Conservation (phyloP, 345 rosid species). For the Bretschneidera sinensis region DNA sequence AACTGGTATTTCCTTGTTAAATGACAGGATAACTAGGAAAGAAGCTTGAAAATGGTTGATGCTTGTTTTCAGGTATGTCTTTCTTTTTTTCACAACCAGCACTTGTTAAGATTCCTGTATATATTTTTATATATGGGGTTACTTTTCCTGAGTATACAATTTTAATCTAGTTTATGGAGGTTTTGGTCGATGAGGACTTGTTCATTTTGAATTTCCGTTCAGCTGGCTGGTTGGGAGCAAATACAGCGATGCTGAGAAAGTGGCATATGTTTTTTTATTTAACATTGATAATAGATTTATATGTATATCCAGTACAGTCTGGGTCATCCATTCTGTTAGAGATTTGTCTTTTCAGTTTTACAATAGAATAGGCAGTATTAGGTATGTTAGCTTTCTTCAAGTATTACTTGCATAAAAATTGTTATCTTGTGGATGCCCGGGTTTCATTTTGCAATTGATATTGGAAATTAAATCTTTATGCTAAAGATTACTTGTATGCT, state of each 20-base stretch:
- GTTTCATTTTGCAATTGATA: too few relatives aligned
- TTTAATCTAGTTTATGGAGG: too few relatives aligned
- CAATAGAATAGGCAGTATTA: background rate
- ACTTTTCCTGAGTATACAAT: too few relatives aligned
- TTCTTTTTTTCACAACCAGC: too few relatives aligned
- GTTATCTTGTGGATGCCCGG: background rate
- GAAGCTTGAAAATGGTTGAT: constrained; percentile 54
- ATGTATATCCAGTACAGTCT: constrained; percentile 1
- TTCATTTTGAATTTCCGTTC: background rate
- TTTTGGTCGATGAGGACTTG: background rate
- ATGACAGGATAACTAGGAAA: constrained; percentile 85
- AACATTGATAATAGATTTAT: constrained; percentile 1
- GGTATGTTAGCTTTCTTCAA: background rate
- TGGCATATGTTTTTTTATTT: constrained; percentile 2
- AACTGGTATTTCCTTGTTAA: constrained; percentile 10
- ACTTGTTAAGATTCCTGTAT: background rate
- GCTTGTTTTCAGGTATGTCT: constrained; percentile 8
- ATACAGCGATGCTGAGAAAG: background rate
- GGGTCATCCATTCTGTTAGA: constrained; percentile 1
- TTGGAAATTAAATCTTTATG: too few relatives aligned
- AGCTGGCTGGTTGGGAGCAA: constrained; percentile 10
- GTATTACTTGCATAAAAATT: background rate
- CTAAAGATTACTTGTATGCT: too few relatives aligned
- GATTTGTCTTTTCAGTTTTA: constrained; percentile 2
- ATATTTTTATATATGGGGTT: background rate